These are phyloP conservation scores for Papilionanthe hybrid DNA, from an alignment of 116 monocot genomes.

Conservation along the genomic window DNA sequence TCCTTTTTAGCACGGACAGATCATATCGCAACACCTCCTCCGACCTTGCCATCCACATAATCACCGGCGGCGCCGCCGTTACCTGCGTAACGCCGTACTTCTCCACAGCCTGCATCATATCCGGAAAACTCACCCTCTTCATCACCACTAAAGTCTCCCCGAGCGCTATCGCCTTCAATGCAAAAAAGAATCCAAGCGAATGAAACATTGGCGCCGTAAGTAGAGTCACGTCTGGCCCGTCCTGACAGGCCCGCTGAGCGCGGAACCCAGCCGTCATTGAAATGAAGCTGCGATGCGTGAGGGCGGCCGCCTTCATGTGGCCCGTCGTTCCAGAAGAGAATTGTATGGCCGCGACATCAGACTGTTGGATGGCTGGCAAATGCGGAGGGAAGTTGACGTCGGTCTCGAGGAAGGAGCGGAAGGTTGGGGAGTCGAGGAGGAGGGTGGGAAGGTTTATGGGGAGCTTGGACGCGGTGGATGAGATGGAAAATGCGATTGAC, in stretches of 20 bases:
- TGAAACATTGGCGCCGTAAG: conserved; percentile 69
- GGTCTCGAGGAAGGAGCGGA: conserved; percentile 16
- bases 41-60: conserved; percentile 40
- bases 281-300: conserved; percentile 63
- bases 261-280: conserved; percentile 34
- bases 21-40: conserved; percentile 12
- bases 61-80: conserved; percentile 55
- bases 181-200: conserved; percentile 48
- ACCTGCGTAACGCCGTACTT: conserved; percentile 33
- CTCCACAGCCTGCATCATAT: conserved; percentile 34
- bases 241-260: background rate
- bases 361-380: conserved; percentile 23
- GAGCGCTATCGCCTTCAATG: conserved; percentile 35
- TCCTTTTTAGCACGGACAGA: conserved; percentile 24
- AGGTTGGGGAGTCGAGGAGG: conserved; percentile 37
- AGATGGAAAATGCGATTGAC: conserved; percentile 12
- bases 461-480: conserved; percentile 25
- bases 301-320: conserved; percentile 44
- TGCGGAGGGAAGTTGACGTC: background rate
- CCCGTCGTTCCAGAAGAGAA: conserved; percentile 88
- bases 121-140: conserved; percentile 10
- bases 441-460: conserved; percentile 18
- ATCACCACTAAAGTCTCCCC: conserved; percentile 58
- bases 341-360: conserved; percentile 61
- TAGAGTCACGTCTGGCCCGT: conserved; percentile 14